Percentiles rank a stretch among this genome's conserved stretches.
phyloP scores from a whole-genome alignment of 768 basidiomycete genomes.

The Suillus brevipes region DNA sequence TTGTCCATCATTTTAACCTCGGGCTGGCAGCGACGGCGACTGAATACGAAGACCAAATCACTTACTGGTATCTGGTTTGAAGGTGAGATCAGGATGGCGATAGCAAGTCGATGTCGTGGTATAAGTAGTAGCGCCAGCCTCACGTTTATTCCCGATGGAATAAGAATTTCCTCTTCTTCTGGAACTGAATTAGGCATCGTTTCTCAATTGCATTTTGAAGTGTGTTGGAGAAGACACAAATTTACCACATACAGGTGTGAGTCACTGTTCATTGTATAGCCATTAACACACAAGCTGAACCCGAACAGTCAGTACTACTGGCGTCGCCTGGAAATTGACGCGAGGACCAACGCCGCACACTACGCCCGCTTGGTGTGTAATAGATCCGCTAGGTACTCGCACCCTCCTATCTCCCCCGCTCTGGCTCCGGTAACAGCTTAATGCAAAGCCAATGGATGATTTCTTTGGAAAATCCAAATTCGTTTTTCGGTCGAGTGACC shows the following conservation, averaged over 20 bases:
- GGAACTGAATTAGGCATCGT: background rate
- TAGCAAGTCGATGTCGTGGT: background rate
- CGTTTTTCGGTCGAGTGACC: background rate
- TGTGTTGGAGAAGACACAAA: background rate
- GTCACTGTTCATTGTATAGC: background rate
- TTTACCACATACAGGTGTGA: background rate
- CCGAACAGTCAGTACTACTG: background rate
- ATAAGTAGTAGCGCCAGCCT: background rate
- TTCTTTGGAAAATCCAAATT: background rate
- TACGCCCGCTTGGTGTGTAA: background rate
- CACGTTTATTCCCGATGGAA: background rate
- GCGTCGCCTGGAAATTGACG: background rate
- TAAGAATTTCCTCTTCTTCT: background rate
- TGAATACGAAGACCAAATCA: background rate
- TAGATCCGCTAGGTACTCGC: background rate
- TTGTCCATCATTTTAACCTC: background rate
- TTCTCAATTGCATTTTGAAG: background rate
- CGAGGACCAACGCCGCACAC: background rate
- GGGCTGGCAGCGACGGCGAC: background rate
- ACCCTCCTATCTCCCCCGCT: background rate
- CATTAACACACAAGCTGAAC: background rate
- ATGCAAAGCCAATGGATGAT: background rate
- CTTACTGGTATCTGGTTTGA: background rate
- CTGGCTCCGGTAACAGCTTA: background rate
- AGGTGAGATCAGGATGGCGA: background rate